phyloP scores from a whole-genome alignment of 1,284 basidiomycete species.

The Heimioporus retisporus region DNA sequence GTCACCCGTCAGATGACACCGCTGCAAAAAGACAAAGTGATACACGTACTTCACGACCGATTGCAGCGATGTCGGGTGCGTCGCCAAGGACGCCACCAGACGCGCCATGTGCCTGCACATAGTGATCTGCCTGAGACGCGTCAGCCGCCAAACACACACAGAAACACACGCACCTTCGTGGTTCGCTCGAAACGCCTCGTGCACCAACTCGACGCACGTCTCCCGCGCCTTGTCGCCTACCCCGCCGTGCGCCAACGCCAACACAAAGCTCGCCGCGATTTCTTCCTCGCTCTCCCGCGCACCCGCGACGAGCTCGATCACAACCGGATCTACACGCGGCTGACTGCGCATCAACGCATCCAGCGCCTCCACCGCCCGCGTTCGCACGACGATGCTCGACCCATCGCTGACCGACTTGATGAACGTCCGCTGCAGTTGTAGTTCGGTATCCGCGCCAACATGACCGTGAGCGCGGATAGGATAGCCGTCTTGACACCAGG shows the following conservation, averaged over 20 bases:
- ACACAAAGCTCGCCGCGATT: constrained; percentile 80
- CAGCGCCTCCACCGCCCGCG: constrained; percentile 85
- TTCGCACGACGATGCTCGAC: constrained; percentile 84
- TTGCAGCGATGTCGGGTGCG: constrained; percentile 69
- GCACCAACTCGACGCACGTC: constrained; percentile 78
- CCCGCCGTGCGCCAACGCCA: constrained; percentile 76
- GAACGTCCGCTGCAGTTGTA: constrained; percentile 96
- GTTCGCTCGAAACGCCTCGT: constrained; percentile 81
- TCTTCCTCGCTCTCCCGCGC: constrained; percentile 77
- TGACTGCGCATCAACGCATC: constrained; percentile 96
- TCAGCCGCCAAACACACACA: not conserved
- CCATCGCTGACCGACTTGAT: constrained; percentile 94
- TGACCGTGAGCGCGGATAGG: constrained; percentile 82
- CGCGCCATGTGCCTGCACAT: constrained; percentile 74
- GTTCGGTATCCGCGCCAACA: constrained; percentile 86
- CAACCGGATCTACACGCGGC: constrained; percentile 86
- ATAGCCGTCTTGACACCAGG: constrained; percentile 94
- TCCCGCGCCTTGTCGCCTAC: constrained; percentile 82
- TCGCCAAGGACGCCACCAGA: constrained; percentile 74
- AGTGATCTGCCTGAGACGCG: constrained; percentile 66
- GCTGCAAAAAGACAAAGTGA: not conserved
- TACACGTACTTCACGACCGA: constrained; percentile 75
- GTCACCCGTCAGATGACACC: too few species aligned
- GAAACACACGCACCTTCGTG: constrained; percentile 67
- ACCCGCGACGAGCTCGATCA: constrained; percentile 88